A percentile compares a stretch with the other conserved stretches of the same genome.
Conservation (phyloP, 805 yeast species). For the Ogataea nakhonphanomensis region DNA sequence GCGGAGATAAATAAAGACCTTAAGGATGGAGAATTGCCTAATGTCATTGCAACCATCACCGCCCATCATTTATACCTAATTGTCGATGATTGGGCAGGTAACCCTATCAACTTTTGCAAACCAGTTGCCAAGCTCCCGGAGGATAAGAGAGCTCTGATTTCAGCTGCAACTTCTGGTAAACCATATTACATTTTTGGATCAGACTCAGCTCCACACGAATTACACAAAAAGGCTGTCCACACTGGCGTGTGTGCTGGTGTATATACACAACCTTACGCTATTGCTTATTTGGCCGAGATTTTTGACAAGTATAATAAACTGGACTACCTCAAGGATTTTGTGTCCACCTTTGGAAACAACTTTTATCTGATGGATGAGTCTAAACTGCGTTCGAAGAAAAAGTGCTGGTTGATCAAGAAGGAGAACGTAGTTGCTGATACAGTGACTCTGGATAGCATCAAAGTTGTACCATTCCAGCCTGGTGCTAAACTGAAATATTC, state of each 20-base stretch:
- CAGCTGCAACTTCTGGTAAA: conserved; percentile 88
- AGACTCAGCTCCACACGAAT: conserved; percentile 97
- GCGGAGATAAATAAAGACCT: conserved; percentile 55
- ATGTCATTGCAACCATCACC: conserved; percentile 89
- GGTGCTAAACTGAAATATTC: conserved; percentile 73
- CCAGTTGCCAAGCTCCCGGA: conserved; percentile 94
- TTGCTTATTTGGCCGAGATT: conserved; percentile 81
- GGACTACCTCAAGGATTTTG: conserved; percentile 69
- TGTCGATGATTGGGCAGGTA: conserved; percentile 95
- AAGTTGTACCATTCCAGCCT: conserved; percentile 82
- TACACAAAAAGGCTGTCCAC: conserved; percentile 70
- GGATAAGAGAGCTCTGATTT: conserved; percentile 75
- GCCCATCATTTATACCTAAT: conserved; percentile 92
- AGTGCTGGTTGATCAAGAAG: conserved; percentile 54
- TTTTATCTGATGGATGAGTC: conserved; percentile 62
- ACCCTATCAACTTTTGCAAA: conserved; percentile 91
- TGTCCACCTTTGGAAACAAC: conserved; percentile 63
- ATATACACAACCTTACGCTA: conserved; percentile 79
- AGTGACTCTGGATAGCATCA: conserved; percentile 43
- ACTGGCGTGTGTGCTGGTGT: conserved; percentile 97
- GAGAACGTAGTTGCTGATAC: conserved; percentile 57
- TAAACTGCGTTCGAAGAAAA: conserved; percentile 43
- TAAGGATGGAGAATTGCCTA: conserved; percentile 35
- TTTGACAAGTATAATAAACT: conserved; percentile 67
- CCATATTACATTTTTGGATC: conserved; percentile 95